Percentiles rank a stretch among this genome's conserved stretches.
Evolutionary conservation across 148 eudicot genomes (phyloP).

Genomic region (Euryodendron excelsum): DNA sequence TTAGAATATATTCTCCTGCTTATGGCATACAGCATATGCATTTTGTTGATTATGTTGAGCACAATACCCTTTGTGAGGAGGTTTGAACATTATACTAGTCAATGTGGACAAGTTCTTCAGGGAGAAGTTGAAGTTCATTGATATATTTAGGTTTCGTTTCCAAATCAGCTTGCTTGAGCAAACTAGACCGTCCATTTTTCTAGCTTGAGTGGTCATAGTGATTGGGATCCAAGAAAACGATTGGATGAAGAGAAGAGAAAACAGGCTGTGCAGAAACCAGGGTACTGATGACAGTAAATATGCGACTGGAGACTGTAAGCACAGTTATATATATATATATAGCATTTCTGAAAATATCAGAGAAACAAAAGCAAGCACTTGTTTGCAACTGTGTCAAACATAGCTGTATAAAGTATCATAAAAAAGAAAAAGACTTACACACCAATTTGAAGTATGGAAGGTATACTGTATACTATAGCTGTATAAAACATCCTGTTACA

Average conservation of each 20-base stretch:
- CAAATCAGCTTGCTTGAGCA: no score
- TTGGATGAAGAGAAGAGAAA: background rate
- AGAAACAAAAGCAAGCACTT: background rate
- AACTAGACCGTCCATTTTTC: background rate
- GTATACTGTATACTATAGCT: background rate
- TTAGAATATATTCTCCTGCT: slow-evolving; percentile 1
- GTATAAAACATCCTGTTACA: background rate
- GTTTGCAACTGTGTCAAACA: background rate
- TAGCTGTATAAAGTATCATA: background rate
- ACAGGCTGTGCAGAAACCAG: no score
- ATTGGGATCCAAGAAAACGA: background rate
- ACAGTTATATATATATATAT: background rate
- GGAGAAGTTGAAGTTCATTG: no score
- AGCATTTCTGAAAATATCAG: background rate
- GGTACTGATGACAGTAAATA: background rate
- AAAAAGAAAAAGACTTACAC: no score
- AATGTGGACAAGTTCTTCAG: no score
- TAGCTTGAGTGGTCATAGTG: background rate
- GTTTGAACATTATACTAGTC: no score
- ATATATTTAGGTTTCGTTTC: no score
- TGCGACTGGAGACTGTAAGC: background rate
- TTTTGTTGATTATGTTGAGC: no score
- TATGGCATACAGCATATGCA: no score
- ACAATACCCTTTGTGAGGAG: no score
- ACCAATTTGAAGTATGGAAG: background rate